Evolutionary conservation across 2,329 filamentous ascomycete species (phyloP).

Genomic region (Thielaviopsis punctulata): DNA sequence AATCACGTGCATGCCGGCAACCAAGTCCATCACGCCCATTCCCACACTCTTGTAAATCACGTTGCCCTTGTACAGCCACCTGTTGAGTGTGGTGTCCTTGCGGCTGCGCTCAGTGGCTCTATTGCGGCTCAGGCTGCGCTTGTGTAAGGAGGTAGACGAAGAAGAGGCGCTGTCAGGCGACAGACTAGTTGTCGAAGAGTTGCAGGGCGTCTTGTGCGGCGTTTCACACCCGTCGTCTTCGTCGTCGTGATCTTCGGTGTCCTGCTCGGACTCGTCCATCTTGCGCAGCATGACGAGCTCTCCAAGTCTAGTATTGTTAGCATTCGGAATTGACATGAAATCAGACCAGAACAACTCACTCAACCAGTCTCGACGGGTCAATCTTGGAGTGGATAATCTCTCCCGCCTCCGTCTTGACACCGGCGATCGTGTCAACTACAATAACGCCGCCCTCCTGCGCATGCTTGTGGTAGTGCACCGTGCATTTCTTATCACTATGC

Average conservation of each 20-base stretch:
- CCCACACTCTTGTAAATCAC: constrained; percentile 55
- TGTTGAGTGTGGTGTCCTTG: constrained; percentile 31
- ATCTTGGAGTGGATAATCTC: constrained; percentile 70
- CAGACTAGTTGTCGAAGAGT: not conserved
- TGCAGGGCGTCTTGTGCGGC: constrained; percentile 1
- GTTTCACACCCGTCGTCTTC: not conserved
- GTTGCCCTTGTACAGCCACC: constrained; percentile 43
- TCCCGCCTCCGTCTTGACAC: constrained; percentile 66
- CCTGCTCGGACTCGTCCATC: constrained; percentile 6
- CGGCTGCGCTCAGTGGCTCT: constrained; percentile 12
- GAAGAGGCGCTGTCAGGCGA: not conserved
- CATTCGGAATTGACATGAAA: not conserved
- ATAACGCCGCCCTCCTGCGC: constrained; percentile 47
- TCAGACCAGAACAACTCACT: constrained; percentile 29
- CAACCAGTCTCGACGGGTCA: constrained; percentile 58
- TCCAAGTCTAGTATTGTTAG: constrained; percentile 38
- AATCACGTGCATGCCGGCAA: constrained; percentile 41
- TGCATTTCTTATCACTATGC: constrained; percentile 23
- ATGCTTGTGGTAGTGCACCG: constrained; percentile 49
- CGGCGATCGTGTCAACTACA: constrained; percentile 61
- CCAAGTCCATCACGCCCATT: constrained; percentile 47
- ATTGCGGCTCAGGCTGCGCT: constrained; percentile 13
- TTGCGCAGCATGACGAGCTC: constrained; percentile 51
- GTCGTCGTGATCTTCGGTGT: not conserved
- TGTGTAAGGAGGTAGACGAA: constrained; percentile 12